Evolutionary conservation across 352 stramenopile species (phyloP).

Genomic region (Phytophthora podocarpi): DNA sequence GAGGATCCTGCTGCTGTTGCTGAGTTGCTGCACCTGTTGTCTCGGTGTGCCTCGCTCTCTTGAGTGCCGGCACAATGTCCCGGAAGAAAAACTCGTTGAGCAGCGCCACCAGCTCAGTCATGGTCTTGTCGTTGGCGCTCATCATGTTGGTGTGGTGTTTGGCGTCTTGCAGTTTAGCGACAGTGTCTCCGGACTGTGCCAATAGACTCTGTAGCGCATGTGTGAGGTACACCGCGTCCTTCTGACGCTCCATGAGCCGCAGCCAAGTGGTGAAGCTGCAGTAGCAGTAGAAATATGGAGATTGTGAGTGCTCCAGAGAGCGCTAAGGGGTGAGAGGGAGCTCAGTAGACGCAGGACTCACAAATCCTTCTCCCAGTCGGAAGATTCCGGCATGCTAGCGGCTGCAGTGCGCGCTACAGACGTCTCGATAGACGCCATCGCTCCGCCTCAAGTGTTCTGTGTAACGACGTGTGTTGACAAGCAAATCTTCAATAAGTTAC

Average conservation of each 20-base stretch:
- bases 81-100: slow-evolving; percentile 39
- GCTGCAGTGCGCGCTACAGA: not conserved
- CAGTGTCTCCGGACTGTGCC: not conserved
- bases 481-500: not conserved
- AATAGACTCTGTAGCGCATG: slow-evolving; percentile 22
- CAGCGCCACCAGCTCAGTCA: slow-evolving; percentile 18
- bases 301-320: slow-evolving; percentile 5
- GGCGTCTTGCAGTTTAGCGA: slow-evolving; percentile 1
- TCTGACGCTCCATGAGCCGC: slow-evolving; percentile 39
- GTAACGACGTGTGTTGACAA: too few relatives aligned
- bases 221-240: slow-evolving; percentile 15
- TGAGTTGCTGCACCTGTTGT: not conserved
- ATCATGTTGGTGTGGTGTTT: slow-evolving; percentile 21
- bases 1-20: slow-evolving; percentile 15
- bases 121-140: slow-evolving; percentile 26
- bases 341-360: slow-evolving; percentile 8
- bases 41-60: slow-evolving; percentile 15
- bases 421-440: slow-evolving; percentile 4
- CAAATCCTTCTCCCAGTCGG: slow-evolving; percentile 33
- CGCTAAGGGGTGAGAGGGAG: not conserved
- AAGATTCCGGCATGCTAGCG: not conserved
- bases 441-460: not conserved
- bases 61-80: slow-evolving; percentile 29
- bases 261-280: slow-evolving; percentile 43
- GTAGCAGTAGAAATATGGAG: not conserved